Conservation (phyloP, 768 basidiomycete genomes). For the Suillus cothurnatus region DNA sequence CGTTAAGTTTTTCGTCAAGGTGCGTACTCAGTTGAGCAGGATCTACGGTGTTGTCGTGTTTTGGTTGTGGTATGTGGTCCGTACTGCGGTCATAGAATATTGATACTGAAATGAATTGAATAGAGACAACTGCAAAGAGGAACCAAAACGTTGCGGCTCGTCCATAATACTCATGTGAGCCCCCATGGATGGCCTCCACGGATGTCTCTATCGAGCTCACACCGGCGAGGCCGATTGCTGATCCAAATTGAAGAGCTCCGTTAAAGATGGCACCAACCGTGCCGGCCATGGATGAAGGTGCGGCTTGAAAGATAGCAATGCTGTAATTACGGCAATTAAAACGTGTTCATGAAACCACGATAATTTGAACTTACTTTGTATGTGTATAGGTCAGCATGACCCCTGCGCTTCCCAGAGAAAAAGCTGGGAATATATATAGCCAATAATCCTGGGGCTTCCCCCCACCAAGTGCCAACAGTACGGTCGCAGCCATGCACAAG, state of each 20-base stretch:
- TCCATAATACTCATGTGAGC: slow-evolving; percentile 37
- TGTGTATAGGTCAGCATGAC: slow-evolving; percentile 47
- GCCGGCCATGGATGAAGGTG: slow-evolving; percentile 51
- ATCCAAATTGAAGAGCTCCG: slow-evolving; percentile 53
- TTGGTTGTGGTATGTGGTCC: slow-evolving; percentile 10
- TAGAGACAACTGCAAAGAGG: slow-evolving; percentile 36
- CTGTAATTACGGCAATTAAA: slow-evolving; percentile 25
- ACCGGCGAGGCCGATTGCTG: slow-evolving; percentile 51
- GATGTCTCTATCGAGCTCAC: slow-evolving; percentile 51
- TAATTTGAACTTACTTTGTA: slow-evolving; percentile 42
- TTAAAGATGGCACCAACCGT: slow-evolving; percentile 60
- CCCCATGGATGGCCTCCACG: slow-evolving; percentile 38
- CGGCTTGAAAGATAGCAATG: slow-evolving; percentile 52
- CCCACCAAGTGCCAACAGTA: slow-evolving; percentile 45
- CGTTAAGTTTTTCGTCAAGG: background rate
- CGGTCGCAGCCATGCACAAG: slow-evolving; percentile 40
- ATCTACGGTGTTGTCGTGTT: background rate
- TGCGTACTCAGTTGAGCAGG: background rate
- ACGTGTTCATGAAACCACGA: background rate
- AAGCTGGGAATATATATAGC: slow-evolving; percentile 50
- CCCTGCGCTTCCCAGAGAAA: slow-evolving; percentile 49
- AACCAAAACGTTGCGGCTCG: slow-evolving; percentile 50
- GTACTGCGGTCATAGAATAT: slow-evolving; percentile 37
- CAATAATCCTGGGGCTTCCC: slow-evolving; percentile 46
- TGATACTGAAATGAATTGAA: slow-evolving; percentile 35